Percentiles rank a stretch among this genome's conserved stretches.
Conservation (phyloP, 192 early-diverging fungal species). For the Coemansia sp. region DNA sequence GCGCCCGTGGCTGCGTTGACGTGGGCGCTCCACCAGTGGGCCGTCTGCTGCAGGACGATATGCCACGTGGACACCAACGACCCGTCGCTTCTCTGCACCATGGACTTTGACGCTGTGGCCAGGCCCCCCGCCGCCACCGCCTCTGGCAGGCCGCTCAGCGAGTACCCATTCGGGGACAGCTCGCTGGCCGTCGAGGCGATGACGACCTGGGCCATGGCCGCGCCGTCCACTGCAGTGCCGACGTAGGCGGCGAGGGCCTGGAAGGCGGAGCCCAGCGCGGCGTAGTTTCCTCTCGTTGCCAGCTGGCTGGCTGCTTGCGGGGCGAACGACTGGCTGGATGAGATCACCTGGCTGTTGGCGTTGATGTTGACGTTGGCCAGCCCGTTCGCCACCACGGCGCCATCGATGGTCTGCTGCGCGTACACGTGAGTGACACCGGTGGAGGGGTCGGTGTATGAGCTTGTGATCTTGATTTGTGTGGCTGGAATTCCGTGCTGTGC, state of each 20-base stretch:
- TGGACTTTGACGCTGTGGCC: slow-evolving; percentile 62
- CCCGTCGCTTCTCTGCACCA: slow-evolving; percentile 61
- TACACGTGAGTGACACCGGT: slow-evolving; percentile 64
- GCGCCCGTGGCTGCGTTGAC: slow-evolving; percentile 60
- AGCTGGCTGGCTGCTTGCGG: background rate
- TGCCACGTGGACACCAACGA: slow-evolving; percentile 75
- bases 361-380: slow-evolving; percentile 63
- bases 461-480: slow-evolving; percentile 56
- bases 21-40: slow-evolving; percentile 79
- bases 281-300: background rate
- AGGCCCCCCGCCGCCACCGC: slow-evolving; percentile 37
- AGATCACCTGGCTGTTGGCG: slow-evolving; percentile 33
- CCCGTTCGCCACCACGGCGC: slow-evolving; percentile 59
- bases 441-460: slow-evolving; percentile 65
- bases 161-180: background rate
- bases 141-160: slow-evolving; percentile 2
- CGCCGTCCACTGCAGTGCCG: slow-evolving; percentile 10
- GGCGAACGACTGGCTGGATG: slow-evolving; percentile 46
- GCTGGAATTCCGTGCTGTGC: slow-evolving; percentile 8
- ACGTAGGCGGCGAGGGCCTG: slow-evolving; percentile 65
- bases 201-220: slow-evolving; percentile 65
- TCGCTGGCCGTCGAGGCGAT: slow-evolving; percentile 61
- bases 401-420: slow-evolving; percentile 57
- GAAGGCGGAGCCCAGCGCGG: slow-evolving; percentile 5
- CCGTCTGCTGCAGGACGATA: slow-evolving; percentile 70